Evolutionary conservation across 2,329 filamentous ascomycete species (phyloP), one percentile per base, ranked within the genome.

Genomic region (Pezicula carpinea): DNA sequence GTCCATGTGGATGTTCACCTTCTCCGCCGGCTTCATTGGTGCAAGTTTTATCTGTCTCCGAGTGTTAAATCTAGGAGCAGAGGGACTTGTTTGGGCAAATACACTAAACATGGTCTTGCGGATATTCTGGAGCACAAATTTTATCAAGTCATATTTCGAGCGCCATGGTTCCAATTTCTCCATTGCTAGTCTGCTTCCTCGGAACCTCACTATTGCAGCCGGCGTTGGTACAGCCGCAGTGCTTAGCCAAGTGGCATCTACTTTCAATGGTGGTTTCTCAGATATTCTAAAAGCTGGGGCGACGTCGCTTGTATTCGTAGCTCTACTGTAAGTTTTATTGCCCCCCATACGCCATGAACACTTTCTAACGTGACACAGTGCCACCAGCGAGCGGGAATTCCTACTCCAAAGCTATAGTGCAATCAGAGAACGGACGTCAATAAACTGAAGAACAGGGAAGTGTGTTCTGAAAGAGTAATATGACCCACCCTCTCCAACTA

Each of bases 61-160:
- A n/a, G 68, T 89, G 8, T 66, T 87, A 19, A 72, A 75, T 6
- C 69, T 87, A 51, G 93, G 90, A 0, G 91, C 90, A 0, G 73
- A 76, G 35, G 93, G 93, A 0, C 71, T 99, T 36, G 89, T 99
- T 0, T 77, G 80, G 55, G 91, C 91, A 43, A 99, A 97, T 64
- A 83, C 80, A 39, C 80, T 96, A 58, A 97, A 96, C 64, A 96
- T 99, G 91, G 68, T 71, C 0, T 80, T 92, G 58, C 80, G 93
- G 51, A 95, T 95, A 48, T 51, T 80, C 6, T 99, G 90, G 88
- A 93, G 90, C 59, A 68, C 71, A 15, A 61, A 64, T 38, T 99
- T 96, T 62, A 87, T 96, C 47, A 69, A 65, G 29, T 56, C 64
- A 0, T 95, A 83, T 63, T 83, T 95, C 50, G 58, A 48, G 5